These are phyloP conservation scores for Articulospora tetracladia DNA, from an alignment of 495 filamentous ascomycete species.

Conservation along the genomic window DNA sequence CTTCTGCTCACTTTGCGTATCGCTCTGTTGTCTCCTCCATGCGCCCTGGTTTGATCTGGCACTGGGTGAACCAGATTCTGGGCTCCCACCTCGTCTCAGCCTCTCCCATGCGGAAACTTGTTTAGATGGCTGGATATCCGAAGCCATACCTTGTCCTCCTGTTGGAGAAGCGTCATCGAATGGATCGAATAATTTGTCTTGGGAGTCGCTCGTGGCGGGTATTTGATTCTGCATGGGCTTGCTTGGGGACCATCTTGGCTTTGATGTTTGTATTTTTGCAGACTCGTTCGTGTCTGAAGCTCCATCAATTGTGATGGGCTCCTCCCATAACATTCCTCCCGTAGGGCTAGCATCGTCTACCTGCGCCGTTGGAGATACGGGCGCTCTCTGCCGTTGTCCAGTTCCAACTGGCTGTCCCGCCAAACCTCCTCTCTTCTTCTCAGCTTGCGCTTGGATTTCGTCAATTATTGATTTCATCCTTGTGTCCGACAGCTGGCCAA, in stretches of 20 bases:
- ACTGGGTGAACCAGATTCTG: not conserved
- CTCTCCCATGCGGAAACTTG: slow-evolving; percentile 23
- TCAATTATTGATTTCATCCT: slow-evolving; percentile 17
- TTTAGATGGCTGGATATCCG: slow-evolving; percentile 6
- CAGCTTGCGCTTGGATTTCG: not conserved
- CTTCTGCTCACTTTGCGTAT: not conserved
- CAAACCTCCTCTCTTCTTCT: not conserved
- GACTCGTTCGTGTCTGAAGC: not conserved
- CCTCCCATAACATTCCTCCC: slow-evolving; percentile 12
- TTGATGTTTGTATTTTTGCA: not conserved
- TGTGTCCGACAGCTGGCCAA: slow-evolving; percentile 16
- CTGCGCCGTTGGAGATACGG: not conserved
- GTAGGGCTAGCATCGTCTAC: slow-evolving; percentile 27
- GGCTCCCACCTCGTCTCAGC: slow-evolving; percentile 15
- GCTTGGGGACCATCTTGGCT: not conserved
- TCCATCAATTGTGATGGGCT: not conserved
- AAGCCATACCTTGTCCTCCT: slow-evolving; percentile 15
- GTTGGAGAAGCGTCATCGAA: slow-evolving; percentile 28
- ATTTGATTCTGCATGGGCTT: not conserved
- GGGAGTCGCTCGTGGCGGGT: not conserved
- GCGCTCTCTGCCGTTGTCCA: not conserved
- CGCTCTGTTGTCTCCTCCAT: slow-evolving; percentile 11
- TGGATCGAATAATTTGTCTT: slow-evolving; percentile 8
- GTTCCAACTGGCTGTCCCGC: not conserved
- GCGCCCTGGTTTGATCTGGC: slow-evolving; percentile 1